phyloP scores from a whole-genome alignment of 805 yeast genomes.

The Candida ovalis region DNA sequence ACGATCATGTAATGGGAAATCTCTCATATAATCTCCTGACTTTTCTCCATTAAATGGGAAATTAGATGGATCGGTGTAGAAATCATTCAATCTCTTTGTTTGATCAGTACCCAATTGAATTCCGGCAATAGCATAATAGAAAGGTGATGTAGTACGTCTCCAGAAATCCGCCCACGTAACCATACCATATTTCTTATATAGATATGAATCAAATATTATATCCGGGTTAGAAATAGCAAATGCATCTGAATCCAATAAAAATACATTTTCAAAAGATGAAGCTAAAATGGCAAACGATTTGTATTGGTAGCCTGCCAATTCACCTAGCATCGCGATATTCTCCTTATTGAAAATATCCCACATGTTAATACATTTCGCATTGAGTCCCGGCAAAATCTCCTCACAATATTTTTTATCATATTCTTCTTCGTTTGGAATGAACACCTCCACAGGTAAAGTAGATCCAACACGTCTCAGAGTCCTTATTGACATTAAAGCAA shows the following conservation, averaged over 20 bases:
- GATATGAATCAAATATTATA: constrained; percentile 50
- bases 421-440: constrained; percentile 33
- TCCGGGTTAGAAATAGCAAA: constrained; percentile 67
- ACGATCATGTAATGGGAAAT: constrained; percentile 53
- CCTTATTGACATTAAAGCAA: constrained; percentile 32
- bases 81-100: constrained; percentile 23
- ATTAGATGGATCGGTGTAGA: constrained; percentile 23
- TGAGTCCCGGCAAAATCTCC: constrained; percentile 31
- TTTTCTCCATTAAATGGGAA: constrained; percentile 20
- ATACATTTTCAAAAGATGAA: constrained; percentile 70
- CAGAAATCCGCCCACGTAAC: constrained; percentile 85
- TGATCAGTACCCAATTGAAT: constrained; percentile 36
- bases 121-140: constrained; percentile 66
- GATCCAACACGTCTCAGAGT: constrained; percentile 38
- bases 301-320: constrained; percentile 26
- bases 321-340: constrained; percentile 7
- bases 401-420: constrained; percentile 37
- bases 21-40: constrained; percentile 27
- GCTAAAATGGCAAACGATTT: constrained; percentile 48
- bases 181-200: constrained; percentile 49
- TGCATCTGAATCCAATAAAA: constrained; percentile 74
- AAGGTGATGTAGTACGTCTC: constrained; percentile 79
- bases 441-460: constrained; percentile 35
- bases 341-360: constrained; percentile 33
- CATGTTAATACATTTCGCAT: constrained; percentile 37